Conservation (phyloP, 192 early-diverging fungal species). For the Allomyces macrogynus region DNA sequence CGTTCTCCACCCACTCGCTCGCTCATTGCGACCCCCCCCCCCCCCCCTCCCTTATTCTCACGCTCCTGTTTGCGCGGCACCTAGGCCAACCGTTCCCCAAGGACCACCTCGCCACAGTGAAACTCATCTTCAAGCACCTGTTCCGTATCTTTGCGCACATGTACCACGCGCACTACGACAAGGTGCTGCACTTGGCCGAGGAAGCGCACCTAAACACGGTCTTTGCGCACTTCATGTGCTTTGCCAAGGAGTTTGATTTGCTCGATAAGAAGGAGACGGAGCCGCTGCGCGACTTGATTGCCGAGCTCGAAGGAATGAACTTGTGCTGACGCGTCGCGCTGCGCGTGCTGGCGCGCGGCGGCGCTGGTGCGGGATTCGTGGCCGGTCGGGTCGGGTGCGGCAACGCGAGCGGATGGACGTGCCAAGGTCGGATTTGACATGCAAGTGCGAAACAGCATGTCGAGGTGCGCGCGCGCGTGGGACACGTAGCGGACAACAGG, state of each 20-base stretch:
- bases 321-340: too few species aligned
- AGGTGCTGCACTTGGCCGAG: slow-evolving; percentile 55
- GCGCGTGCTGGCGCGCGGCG: too few species aligned
- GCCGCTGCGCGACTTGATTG: slow-evolving; percentile 60
- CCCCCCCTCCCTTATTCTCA: background rate
- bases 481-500: too few species aligned
- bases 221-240: slow-evolving; percentile 87
- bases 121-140: slow-evolving; percentile 61
- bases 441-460: too few species aligned
- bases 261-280: slow-evolving; percentile 75
- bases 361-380: too few species aligned
- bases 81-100: slow-evolving; percentile 67
- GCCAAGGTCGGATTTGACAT: too few species aligned
- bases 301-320: slow-evolving; percentile 7
- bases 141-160: slow-evolving; percentile 85
- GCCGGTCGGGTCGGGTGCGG: too few species aligned
- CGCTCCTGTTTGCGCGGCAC: background rate
- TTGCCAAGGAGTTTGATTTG: slow-evolving; percentile 80
- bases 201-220: slow-evolving; percentile 89
- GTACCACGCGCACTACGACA: slow-evolving; percentile 74
- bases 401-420: too few species aligned
- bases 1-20: background rate
- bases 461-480: too few species aligned
- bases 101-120: slow-evolving; percentile 45
- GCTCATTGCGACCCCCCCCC: background rate